These are phyloP conservation scores for Aspergillus calidoustus DNA, from an alignment of 2,329 filamentous ascomycete genomes.

Conservation along the genomic window DNA sequence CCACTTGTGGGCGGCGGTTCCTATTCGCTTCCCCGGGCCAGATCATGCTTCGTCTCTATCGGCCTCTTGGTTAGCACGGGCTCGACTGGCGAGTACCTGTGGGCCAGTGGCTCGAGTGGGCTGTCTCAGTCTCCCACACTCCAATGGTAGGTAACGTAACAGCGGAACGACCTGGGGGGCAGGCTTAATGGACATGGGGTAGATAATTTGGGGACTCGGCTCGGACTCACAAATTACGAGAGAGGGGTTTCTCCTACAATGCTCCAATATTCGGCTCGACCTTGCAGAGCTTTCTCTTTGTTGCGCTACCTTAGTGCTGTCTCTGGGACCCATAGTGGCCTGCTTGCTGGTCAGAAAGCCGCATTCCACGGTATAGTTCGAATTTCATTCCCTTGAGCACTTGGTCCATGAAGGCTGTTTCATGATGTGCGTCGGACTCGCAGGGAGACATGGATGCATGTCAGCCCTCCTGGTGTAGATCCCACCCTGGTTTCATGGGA, in stretches of 20 bases:
- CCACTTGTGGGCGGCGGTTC: not conserved
- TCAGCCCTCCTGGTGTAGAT: conserved; percentile 3
- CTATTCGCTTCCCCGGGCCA: conserved; percentile 1
- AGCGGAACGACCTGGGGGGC: not conserved
- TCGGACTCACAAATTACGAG: too few species aligned
- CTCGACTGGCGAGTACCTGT: too few species aligned
- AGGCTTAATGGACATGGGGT: conserved; percentile 12
- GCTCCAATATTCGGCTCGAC: not conserved
- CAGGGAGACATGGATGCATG: not conserved
- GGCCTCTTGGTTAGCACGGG: too few species aligned
- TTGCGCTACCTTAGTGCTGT: conserved; percentile 3
- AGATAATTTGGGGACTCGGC: conserved; percentile 22
- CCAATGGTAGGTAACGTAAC: conserved; percentile 9
- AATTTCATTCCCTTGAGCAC: too few species aligned
- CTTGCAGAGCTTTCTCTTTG: not conserved
- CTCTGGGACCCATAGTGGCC: too few species aligned
- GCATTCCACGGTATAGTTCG: too few species aligned
- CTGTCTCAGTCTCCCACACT: conserved; percentile 15
- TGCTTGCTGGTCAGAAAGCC: too few species aligned
- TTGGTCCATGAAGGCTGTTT: too few species aligned
- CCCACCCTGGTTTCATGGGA: not conserved
- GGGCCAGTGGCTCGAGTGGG: not conserved
- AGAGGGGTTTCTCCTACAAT: not conserved
- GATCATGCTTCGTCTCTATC: too few species aligned
- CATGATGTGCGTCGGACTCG: not conserved